Conservation (phyloP, 192 early-diverging fungal genomes). For the Coemansia sp. region DNA sequence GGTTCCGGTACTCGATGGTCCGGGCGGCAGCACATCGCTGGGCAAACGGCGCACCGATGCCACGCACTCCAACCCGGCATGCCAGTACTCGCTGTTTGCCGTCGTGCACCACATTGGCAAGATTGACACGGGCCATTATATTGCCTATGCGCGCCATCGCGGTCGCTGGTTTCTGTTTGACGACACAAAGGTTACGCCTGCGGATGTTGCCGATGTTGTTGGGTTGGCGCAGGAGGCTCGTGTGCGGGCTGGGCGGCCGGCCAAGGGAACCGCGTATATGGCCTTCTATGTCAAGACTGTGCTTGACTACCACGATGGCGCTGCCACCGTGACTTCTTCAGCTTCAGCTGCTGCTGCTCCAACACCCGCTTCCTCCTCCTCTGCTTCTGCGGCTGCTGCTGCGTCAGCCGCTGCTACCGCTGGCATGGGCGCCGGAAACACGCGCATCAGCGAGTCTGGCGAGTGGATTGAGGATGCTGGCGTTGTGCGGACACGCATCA, state of each 20-base stretch:
- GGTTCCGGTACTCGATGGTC: slow-evolving; percentile 33
- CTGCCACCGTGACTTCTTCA: background rate
- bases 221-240: slow-evolving; percentile 59
- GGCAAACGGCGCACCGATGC: slow-evolving; percentile 38
- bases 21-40: slow-evolving; percentile 25
- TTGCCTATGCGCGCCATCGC: slow-evolving; percentile 74
- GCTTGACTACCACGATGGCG: slow-evolving; percentile 62
- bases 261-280: slow-evolving; percentile 71
- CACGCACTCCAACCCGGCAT: slow-evolving; percentile 62
- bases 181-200: slow-evolving; percentile 75
- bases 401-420: background rate
- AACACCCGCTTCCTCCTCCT: background rate
- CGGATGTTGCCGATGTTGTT: slow-evolving; percentile 72
- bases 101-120: slow-evolving; percentile 90
- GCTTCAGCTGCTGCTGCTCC: background rate
- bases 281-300: slow-evolving; percentile 80
- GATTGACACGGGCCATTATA: slow-evolving; percentile 96
- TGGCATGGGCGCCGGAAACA: slow-evolving; percentile 27
- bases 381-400: background rate
- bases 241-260: slow-evolving; percentile 50
- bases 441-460: slow-evolving; percentile 20
- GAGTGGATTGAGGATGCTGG: slow-evolving; percentile 43
- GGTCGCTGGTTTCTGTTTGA: slow-evolving; percentile 90
- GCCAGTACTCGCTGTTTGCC: slow-evolving; percentile 85
- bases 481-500: slow-evolving; percentile 32